Percentiles rank a stretch among this genome's conserved stretches.
Conservation (phyloP, 2,329 filamentous ascomycete genomes). For the Aspergillus caelatus region DNA sequence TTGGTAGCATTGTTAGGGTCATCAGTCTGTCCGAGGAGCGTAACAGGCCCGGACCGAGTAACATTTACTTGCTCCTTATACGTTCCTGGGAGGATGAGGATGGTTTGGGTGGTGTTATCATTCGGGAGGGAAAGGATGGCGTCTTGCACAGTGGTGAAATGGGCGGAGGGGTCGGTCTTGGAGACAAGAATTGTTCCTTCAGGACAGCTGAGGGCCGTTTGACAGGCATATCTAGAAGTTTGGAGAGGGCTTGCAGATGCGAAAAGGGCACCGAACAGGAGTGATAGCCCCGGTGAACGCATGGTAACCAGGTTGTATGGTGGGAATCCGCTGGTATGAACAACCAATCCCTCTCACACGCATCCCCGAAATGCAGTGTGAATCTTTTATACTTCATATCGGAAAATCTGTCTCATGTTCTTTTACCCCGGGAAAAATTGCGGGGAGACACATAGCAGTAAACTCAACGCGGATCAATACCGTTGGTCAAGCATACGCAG, state of each 20-base stretch:
- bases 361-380: not conserved
- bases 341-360: conserved; percentile 3
- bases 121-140: conserved; percentile 52
- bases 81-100: conserved; percentile 62
- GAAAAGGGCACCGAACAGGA: conserved; percentile 12
- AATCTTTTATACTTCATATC: conserved; percentile 6
- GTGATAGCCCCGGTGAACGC: conserved; percentile 8
- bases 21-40: conserved; percentile 62
- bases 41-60: conserved; percentile 63
- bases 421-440: conserved; percentile 15
- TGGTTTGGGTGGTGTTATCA: conserved; percentile 52
- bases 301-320: not conserved
- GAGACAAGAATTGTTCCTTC: conserved; percentile 33
- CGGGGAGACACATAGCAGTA: conserved; percentile 7
- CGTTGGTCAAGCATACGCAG: not conserved
- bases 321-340: conserved; percentile 1
- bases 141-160: conserved; percentile 49
- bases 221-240: conserved; percentile 26
- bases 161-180: conserved; percentile 20
- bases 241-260: conserved; percentile 7
- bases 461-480: not conserved
- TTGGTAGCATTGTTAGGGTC: conserved; percentile 49
- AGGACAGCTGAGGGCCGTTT: conserved; percentile 29
- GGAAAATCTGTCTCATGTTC: conserved; percentile 11
- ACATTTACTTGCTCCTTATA: conserved; percentile 69